phyloP scores from a whole-genome alignment of 805 yeast genomes.

The Metschnikowia arizonensis region DNA sequence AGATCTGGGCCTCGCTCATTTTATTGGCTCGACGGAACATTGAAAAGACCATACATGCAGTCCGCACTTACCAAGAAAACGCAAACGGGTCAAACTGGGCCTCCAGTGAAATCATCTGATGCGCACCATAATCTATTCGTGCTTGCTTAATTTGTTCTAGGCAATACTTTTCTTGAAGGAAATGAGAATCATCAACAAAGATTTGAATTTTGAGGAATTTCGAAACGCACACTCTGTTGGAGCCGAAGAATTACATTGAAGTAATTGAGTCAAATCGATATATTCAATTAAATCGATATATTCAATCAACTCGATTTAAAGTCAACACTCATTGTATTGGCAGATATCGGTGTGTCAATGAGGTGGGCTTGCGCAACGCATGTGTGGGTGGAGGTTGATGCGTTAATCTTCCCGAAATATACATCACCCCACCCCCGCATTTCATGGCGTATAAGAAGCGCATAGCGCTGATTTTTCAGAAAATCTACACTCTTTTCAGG shows the following conservation, averaged over 20 bases:
- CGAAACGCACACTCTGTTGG: no score
- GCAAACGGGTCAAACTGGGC: background rate
- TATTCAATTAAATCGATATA: no score
- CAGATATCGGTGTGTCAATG: no score
- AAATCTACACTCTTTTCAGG: background rate
- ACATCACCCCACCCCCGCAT: slow-evolving; percentile 7
- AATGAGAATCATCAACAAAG: background rate
- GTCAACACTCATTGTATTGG: no score
- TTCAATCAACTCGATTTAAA: no score
- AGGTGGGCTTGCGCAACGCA: background rate
- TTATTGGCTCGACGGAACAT: no score
- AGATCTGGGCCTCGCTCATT: no score
- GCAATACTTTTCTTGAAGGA: background rate
- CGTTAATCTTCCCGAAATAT: slow-evolving; percentile 7
- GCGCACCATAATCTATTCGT: background rate
- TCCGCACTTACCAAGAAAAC: no score
- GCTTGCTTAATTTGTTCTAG: background rate
- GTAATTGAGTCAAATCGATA: no score
- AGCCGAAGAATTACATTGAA: no score
- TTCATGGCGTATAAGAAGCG: slow-evolving; percentile 3
- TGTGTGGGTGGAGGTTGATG: background rate
- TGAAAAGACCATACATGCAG: no score
- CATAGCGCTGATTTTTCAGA: background rate
- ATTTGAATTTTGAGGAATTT: no score
- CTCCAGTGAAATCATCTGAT: background rate